These are phyloP conservation scores for Begonia fuchsioides DNA, from an alignment of 306 rosid species.

Conservation along the genomic window DNA sequence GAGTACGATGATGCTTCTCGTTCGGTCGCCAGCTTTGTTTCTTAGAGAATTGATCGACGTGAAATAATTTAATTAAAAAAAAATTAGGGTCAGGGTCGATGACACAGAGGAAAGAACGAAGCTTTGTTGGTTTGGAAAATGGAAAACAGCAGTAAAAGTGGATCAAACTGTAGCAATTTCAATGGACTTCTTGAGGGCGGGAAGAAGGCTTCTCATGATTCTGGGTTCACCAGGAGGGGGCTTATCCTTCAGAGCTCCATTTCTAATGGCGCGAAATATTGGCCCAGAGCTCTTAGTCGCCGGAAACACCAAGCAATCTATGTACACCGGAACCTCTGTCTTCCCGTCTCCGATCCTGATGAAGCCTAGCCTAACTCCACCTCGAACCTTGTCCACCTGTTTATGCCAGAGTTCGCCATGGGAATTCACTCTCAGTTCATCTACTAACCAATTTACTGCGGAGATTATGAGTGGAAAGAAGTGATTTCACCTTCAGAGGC, in stretches of 20 bases:
- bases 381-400: constrained; percentile 74
- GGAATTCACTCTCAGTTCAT: no score
- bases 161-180: constrained; percentile 49
- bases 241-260: constrained; percentile 53
- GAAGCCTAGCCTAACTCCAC: constrained; percentile 85
- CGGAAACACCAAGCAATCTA: constrained; percentile 71
- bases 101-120: no score
- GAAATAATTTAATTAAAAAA: no score
- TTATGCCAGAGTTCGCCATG: not conserved
- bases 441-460: not conserved
- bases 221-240: constrained; percentile 86
- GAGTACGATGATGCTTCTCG: no score
- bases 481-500: constrained; percentile 59
- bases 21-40: no score
- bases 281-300: constrained; percentile 44
- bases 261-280: constrained; percentile 64
- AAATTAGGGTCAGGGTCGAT: no score
- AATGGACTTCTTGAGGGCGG: constrained; percentile 73
- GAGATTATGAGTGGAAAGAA: not conserved
- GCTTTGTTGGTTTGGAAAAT: no score
- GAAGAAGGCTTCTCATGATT: constrained; percentile 75
- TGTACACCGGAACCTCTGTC: constrained; percentile 69
- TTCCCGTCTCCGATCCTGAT: constrained; percentile 64
- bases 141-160: not conserved
- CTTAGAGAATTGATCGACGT: no score